Conservation (phyloP, 1,139 yeast genomes). For the Sugiyamaella japonica region DNA sequence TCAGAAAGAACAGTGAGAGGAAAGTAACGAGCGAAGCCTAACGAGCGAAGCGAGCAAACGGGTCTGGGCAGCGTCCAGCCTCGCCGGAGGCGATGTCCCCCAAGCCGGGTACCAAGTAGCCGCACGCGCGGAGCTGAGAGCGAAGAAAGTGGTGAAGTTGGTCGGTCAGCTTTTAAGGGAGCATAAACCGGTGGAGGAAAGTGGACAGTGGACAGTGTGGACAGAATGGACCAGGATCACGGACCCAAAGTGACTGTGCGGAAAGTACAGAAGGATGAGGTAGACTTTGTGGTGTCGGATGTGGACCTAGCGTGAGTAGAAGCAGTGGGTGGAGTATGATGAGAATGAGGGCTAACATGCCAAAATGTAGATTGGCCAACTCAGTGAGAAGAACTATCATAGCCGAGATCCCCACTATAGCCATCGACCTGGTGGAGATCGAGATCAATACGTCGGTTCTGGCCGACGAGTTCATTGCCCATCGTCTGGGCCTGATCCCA, state of each 20-base stretch:
- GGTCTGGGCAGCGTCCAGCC: background rate
- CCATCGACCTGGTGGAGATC: slow-evolving; percentile 94
- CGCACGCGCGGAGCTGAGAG: background rate
- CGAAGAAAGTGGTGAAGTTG: too few relatives aligned
- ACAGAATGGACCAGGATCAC: slow-evolving; percentile 42
- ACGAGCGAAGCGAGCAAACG: background rate
- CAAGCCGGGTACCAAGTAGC: background rate
- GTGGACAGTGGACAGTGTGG: too few relatives aligned
- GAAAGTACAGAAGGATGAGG: slow-evolving; percentile 79
- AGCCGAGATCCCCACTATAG: slow-evolving; percentile 92
- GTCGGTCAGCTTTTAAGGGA: background rate
- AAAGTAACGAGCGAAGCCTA: too few relatives aligned
- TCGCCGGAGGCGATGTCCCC: too few relatives aligned
- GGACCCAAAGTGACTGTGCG: slow-evolving; percentile 89
- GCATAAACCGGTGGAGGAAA: too few relatives aligned
- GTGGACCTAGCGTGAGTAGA: slow-evolving; percentile 67
- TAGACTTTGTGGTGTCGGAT: slow-evolving; percentile 83
- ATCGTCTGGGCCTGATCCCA: slow-evolving; percentile 89
- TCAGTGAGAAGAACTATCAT: slow-evolving; percentile 88
- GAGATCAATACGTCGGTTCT: slow-evolving; percentile 90
- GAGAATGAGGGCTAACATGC: too few relatives aligned
- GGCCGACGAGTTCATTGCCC: slow-evolving; percentile 95
- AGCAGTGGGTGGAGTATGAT: too few relatives aligned
- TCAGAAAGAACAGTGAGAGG: too few relatives aligned
- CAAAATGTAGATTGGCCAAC: slow-evolving; percentile 61